phyloP scores from a whole-genome alignment of 2,329 filamentous ascomycete genomes.

The Cercospora brassicicola region DNA sequence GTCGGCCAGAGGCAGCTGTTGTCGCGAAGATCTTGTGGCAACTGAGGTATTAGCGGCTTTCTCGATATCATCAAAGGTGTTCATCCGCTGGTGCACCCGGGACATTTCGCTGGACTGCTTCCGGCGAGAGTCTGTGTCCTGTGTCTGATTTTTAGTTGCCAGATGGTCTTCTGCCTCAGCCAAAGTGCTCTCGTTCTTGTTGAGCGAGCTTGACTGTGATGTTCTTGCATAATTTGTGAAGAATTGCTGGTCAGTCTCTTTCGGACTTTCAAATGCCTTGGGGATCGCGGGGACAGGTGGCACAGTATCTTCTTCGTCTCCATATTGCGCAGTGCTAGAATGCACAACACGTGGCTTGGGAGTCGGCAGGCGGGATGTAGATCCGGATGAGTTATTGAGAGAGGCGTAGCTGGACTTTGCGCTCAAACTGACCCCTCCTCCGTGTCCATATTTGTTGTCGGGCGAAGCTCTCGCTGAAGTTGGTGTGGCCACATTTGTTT shows the following conservation, averaged over 20 bases:
- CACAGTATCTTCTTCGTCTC: conserved; percentile 69
- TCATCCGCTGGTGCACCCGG: conserved; percentile 26
- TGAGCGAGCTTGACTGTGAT: conserved; percentile 16
- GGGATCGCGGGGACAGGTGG: conserved; percentile 96
- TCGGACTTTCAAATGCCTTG: conserved; percentile 92
- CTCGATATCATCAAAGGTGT: conserved; percentile 29
- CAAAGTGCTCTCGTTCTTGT: background rate
- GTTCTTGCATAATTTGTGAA: conserved; percentile 52
- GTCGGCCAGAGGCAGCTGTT: conserved; percentile 24
- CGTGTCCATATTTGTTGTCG: conserved; percentile 54
- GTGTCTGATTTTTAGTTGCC: background rate
- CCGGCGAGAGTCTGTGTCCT: conserved; percentile 13
- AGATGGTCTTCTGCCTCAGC: conserved; percentile 1
- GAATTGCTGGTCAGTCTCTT: conserved; percentile 67
- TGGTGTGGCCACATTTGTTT: conserved; percentile 75
- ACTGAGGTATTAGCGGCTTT: conserved; percentile 20
- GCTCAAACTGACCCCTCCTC: conserved; percentile 31
- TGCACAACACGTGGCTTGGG: conserved; percentile 72
- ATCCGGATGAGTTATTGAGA: conserved; percentile 55
- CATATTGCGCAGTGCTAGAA: conserved; percentile 49
- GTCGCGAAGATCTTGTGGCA: conserved; percentile 18
- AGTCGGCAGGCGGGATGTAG: conserved; percentile 79
- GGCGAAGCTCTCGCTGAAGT: conserved; percentile 87
- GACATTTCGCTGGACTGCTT: conserved; percentile 23
- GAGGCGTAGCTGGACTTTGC: conserved; percentile 71